Base-by-base conservation (phyloP, 2,329 filamentous ascomycete genomes). In the Cadophora sp. region DNA sequence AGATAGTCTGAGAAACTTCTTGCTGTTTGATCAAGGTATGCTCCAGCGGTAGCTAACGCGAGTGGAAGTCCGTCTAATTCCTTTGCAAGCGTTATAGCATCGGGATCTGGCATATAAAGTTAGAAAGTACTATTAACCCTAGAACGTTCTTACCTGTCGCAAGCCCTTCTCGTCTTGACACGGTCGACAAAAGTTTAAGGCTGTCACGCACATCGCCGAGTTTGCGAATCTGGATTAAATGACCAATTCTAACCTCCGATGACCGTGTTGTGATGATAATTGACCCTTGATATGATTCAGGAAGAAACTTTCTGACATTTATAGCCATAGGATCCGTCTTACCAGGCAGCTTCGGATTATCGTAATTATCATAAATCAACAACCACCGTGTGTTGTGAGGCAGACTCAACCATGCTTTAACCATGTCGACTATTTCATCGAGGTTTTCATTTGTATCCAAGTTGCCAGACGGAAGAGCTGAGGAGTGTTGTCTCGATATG, bases 261-360 rank as follows among this genome's bases (percentile, higher is more conserved):
- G 56, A 68, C 30, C 62, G 62, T 11, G 58, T 68, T 39, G 51
- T 68, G n/a, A 65, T 68, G 20, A 68, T 62, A 55, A 68, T 62
- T 51, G 58, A 68, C n/a, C 62, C 66, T 39, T 62, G 58, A 30
- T 68, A 48, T 45, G 41, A 59, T n/a, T 61, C 24, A 24, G 62
- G 62, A 20, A 68, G 27, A 36, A 59, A 68, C 45, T 62, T 36
- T n/a, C 20, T 30, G 53, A 68, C 65, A 59, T 65, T 53, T 3
- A 64, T 24, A 20, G 56, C 56, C 11, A 30, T 13, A 9, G 45
- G 53, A 62, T 67, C 56, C 14, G 20, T 36, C 3, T 58, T 58
- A 20, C 27, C 16, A 51, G 50, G 20, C 43, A 51, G 14, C 47
- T 59, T 68, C 27, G 58, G 58, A n/a, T 56, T 67, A 16, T 67